Evolutionary conservation across 2,329 filamentous ascomycete species (phyloP).

Genomic region (Sporothrix euskadiensis): DNA sequence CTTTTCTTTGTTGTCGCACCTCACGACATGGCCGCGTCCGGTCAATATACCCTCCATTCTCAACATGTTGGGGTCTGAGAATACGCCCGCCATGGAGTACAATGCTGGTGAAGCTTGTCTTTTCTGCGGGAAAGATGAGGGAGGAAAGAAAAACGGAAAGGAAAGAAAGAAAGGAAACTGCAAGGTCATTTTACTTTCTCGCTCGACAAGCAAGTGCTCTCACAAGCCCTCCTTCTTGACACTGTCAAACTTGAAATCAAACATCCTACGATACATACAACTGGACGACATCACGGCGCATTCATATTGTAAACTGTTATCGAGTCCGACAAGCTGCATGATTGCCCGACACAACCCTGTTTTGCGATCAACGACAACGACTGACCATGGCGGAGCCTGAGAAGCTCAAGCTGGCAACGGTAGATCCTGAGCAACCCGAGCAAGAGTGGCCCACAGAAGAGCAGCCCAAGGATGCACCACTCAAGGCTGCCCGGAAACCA

Average conservation of each 20-base stretch:
- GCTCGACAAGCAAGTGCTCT: background rate
- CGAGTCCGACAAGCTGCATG: background rate
- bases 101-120: background rate
- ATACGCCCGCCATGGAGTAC: background rate
- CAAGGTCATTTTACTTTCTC: background rate
- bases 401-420: background rate
- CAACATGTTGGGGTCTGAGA: background rate
- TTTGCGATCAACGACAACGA: too few species aligned
- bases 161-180: background rate
- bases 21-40: conserved; percentile 19
- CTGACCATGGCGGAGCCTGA: background rate
- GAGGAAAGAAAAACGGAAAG: background rate
- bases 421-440: too few species aligned
- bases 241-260: background rate
- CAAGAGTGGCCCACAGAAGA: background rate
- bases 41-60: background rate
- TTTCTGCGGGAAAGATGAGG: background rate
- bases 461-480: background rate
- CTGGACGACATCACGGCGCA: background rate
- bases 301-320: background rate
- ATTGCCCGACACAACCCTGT: background rate
- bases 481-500: background rate
- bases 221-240: background rate
- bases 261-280: background rate
- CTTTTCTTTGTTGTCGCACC: background rate